Evolutionary conservation across 495 filamentous ascomycete genomes (phyloP), one percentile per base, ranked within the genome.

Genomic region (Viridothelium virens): DNA sequence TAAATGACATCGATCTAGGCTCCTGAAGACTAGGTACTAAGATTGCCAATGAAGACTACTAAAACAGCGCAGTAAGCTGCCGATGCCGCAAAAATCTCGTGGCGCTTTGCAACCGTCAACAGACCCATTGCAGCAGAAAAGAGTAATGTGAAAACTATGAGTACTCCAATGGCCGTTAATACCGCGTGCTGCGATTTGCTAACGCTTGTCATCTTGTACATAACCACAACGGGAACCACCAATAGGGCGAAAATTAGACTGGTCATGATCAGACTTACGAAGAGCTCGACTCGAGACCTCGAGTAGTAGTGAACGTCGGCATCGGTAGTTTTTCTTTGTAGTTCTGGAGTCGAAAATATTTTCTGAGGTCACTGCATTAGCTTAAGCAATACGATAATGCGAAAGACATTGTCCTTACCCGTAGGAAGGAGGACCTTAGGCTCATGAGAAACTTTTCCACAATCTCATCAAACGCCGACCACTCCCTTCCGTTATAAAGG

Each of bases 21-120:
- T 18, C n/a, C 7, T 18, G 9, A 18, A 14, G n/a, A 53, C 48
- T 53, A 53, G n/a, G 5, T 53, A 53, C 59, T 44, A 56, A 73
- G 70, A 68, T 75, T 75, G 18, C 70, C 63, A 62, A 73, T 70
- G 63, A 75, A 75, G 1, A 75, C 73, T 3, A 75, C 71, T 37
- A 75, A 63, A 36, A 75, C 69, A 11, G 70, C 73, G 62, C 72
- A 75, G 67, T 72, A 80, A 63, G 72, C 78, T 16, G 78, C 78
- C 39, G 71, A 72, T 3, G 77, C 77, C 6, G 76, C 79, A 65
- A 81, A 77, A 16, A 81, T 69, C 64, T 81, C 79, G 63, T 79
- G 76, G 25, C 78, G 59, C 66, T 66, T 71, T 1, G 79, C 78
- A 38, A 72, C 78, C 2, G 79, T 81, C 12, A 79, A 61, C 0